Evolutionary conservation across 768 basidiomycete species (phyloP).

Genomic region (Pulveroboletus sp.): DNA sequence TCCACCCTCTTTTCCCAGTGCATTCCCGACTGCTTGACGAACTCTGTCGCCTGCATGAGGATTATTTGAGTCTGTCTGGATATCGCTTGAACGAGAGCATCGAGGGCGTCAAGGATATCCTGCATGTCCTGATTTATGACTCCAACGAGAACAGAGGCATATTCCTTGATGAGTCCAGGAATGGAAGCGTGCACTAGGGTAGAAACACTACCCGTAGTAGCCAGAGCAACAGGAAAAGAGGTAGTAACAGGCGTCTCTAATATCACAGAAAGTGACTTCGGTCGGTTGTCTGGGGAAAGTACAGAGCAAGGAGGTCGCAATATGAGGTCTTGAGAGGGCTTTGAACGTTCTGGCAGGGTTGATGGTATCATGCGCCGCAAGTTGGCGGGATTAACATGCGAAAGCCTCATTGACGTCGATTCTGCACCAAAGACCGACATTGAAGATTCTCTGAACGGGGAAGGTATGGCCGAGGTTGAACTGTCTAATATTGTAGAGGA

Average conservation of each 20-base stretch:
- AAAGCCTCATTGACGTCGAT: slow-evolving; percentile 31
- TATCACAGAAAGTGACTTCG: slow-evolving; percentile 30
- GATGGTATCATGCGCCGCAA: slow-evolving; percentile 17
- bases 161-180: slow-evolving; percentile 45
- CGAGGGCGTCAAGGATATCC: slow-evolving; percentile 56
- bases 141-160: slow-evolving; percentile 39
- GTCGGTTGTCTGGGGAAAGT: slow-evolving; percentile 14
- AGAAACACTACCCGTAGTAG: slow-evolving; percentile 15
- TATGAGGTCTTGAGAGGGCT: slow-evolving; percentile 34
- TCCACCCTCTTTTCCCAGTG: slow-evolving; percentile 31
- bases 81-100: slow-evolving; percentile 50
- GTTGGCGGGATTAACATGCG: slow-evolving; percentile 23
- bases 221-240: slow-evolving; percentile 9
- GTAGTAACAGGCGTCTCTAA: slow-evolving; percentile 12
- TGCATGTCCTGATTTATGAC: slow-evolving; percentile 48
- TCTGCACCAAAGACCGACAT: slow-evolving; percentile 48
- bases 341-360: slow-evolving; percentile 25
- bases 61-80: slow-evolving; percentile 37
- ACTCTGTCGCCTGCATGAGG: slow-evolving; percentile 31
- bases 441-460: slow-evolving; percentile 46
- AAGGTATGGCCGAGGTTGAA: slow-evolving; percentile 30
- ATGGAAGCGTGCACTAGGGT: slow-evolving; percentile 39
- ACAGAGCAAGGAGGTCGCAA: slow-evolving; percentile 31
- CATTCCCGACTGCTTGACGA: slow-evolving; percentile 42
- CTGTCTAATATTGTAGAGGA: slow-evolving; percentile 26